These are phyloP conservation scores for Mycena chlorophos DNA, from an alignment of 768 basidiomycete genomes.

Conservation along the genomic window DNA sequence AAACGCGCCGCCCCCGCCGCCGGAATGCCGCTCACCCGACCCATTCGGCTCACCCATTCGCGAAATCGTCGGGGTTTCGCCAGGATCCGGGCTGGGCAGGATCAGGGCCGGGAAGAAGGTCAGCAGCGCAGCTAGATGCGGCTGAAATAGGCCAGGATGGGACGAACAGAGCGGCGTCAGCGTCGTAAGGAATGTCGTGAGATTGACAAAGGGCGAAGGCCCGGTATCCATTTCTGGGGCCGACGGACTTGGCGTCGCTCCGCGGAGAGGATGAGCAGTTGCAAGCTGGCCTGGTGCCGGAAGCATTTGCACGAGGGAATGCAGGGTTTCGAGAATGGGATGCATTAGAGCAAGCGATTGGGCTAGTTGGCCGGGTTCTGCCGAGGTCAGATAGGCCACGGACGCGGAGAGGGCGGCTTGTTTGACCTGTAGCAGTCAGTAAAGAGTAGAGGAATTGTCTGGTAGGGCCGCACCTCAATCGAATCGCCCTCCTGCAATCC, in stretches of 20 bases:
- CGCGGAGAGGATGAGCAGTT: slow-evolving; percentile 19
- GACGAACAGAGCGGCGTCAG: slow-evolving; percentile 71
- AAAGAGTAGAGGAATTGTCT: slow-evolving; percentile 2
- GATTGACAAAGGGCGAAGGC: slow-evolving; percentile 37
- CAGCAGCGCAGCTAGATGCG: slow-evolving; percentile 68
- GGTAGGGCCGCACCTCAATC: slow-evolving; percentile 49
- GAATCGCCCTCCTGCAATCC: slow-evolving; percentile 68
- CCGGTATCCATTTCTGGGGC: slow-evolving; percentile 23
- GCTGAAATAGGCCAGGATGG: slow-evolving; percentile 70
- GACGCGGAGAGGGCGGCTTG: slow-evolving; percentile 71
- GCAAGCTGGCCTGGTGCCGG: slow-evolving; percentile 30
- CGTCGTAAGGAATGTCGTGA: slow-evolving; percentile 65
- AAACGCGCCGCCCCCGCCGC: slow-evolving; percentile 31
- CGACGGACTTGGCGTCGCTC: slow-evolving; percentile 25
- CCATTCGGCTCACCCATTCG: neutral
- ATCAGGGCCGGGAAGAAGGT: slow-evolving; percentile 71
- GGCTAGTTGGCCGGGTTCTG: slow-evolving; percentile 59
- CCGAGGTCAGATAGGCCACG: slow-evolving; percentile 65
- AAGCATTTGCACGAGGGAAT: slow-evolving; percentile 47
- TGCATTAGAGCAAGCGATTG: slow-evolving; percentile 62
- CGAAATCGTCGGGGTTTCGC: slow-evolving; percentile 51
- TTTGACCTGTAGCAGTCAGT: slow-evolving; percentile 51
- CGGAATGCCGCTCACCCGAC: neutral
- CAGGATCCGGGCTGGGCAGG: slow-evolving; percentile 55
- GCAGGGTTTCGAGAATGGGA: slow-evolving; percentile 76